Conservation (phyloP, 2,329 filamentous ascomycete species). For the Corniculantispora saksenae region DNA sequence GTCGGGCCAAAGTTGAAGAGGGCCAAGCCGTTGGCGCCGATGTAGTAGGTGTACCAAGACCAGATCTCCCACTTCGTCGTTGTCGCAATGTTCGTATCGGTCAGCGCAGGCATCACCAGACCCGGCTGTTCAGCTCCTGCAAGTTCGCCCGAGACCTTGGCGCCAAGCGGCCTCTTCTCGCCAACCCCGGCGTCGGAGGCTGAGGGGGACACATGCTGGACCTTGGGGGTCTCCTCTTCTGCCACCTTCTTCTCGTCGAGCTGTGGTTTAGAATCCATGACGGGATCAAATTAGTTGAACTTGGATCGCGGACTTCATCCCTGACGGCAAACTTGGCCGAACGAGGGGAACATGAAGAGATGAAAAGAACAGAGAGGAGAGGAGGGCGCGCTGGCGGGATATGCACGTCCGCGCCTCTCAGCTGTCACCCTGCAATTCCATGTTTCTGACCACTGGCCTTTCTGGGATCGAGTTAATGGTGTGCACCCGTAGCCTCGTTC, state of each 20-base stretch:
- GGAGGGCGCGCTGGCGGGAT: background rate
- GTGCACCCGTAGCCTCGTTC: background rate
- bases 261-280: background rate
- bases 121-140: background rate
- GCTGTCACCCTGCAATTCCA: background rate
- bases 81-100: slow-evolving; percentile 13
- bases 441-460: background rate
- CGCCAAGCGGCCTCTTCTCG: background rate
- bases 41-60: slow-evolving; percentile 52
- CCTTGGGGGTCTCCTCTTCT: background rate
- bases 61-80: slow-evolving; percentile 19
- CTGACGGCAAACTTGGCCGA: background rate
- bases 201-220: background rate
- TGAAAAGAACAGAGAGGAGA: background rate
- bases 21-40: slow-evolving; percentile 64
- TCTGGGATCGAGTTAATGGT: background rate
- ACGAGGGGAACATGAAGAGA: background rate
- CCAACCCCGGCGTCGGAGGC: background rate
- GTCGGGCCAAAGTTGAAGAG: slow-evolving; percentile 67
- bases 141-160: background rate
- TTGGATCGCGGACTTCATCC: background rate
- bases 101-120: slow-evolving; percentile 16
- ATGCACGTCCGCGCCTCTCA: background rate
- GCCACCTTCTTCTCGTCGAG: slow-evolving; percentile 1
- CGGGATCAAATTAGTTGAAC: background rate